Conservation (phyloP, 805 yeast genomes). For the Starmera caribaea region DNA sequence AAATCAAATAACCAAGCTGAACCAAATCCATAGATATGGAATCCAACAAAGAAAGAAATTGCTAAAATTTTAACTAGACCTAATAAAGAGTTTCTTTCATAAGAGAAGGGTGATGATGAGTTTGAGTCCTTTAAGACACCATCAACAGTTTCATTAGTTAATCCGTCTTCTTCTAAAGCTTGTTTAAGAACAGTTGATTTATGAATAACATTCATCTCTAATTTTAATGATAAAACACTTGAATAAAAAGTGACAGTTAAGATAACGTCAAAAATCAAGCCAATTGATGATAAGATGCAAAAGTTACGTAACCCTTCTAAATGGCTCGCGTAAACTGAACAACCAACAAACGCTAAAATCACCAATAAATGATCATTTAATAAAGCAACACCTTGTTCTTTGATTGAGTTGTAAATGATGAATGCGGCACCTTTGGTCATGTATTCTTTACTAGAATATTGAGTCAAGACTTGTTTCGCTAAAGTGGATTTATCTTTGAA, state of each 20-base stretch:
- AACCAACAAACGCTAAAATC: constrained; percentile 57
- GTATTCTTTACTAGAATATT: constrained; percentile 16
- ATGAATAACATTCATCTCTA: constrained; percentile 81
- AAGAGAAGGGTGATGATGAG: constrained; percentile 16
- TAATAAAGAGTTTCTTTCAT: constrained; percentile 33
- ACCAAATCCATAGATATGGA: constrained; percentile 62
- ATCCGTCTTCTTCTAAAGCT: constrained; percentile 89
- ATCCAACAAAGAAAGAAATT: constrained; percentile 46
- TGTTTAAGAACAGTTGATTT: constrained; percentile 67
- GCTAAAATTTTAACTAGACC: constrained; percentile 51
- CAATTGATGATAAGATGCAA: constrained; percentile 62
- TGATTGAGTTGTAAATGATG: constrained; percentile 25
- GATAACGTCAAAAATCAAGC: constrained; percentile 60
- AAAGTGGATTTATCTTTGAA: constrained; percentile 76
- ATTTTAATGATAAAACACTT: constrained; percentile 76
- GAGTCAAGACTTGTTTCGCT: constrained; percentile 46
- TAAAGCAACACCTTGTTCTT: constrained; percentile 25
- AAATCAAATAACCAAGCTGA: constrained; percentile 59
- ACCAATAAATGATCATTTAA: constrained; percentile 72
- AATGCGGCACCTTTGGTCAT: constrained; percentile 23
- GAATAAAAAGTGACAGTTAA: constrained; percentile 74
- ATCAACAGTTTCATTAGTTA: constrained; percentile 63
- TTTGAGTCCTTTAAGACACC: constrained; percentile 36
- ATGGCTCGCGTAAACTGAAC: constrained; percentile 53
- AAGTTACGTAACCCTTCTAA: constrained; percentile 73